Conservation (phyloP, 768 basidiomycete species). For the Boletus rubescentipes region DNA sequence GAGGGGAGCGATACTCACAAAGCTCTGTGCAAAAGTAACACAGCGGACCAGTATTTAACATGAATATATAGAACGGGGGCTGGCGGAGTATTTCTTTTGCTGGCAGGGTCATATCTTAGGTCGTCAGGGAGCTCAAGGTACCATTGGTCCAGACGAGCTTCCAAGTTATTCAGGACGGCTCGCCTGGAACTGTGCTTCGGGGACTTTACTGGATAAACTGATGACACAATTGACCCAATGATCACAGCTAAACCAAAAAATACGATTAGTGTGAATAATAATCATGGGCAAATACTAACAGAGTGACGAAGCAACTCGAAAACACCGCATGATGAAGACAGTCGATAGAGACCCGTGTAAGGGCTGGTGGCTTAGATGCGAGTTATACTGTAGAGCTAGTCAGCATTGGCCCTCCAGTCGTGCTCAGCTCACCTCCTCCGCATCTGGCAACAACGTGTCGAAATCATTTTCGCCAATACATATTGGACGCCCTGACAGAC, state of each 20-base stretch:
- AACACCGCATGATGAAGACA: constrained; percentile 51
- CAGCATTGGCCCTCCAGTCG: background rate
- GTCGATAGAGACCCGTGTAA: constrained; percentile 40
- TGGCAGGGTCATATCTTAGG: constrained; percentile 58
- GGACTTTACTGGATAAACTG: constrained; percentile 67
- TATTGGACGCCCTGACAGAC: constrained; percentile 55
- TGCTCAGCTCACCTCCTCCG: constrained; percentile 45
- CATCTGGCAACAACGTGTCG: constrained; percentile 60
- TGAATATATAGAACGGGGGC: constrained; percentile 70
- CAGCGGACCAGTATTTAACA: constrained; percentile 73
- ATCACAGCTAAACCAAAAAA: constrained; percentile 55
- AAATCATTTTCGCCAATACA: constrained; percentile 69
- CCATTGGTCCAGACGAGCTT: constrained; percentile 72
- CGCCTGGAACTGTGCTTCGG: constrained; percentile 47
- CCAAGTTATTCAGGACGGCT: constrained; percentile 51
- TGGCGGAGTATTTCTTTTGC: constrained; percentile 52
- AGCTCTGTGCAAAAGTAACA: constrained; percentile 71
- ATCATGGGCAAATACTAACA: constrained; percentile 41
- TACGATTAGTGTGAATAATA: constrained; percentile 2
- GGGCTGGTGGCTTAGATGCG: constrained; percentile 50
- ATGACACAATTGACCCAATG: constrained; percentile 62
- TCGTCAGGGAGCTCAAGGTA: constrained; percentile 64
- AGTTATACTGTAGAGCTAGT: constrained; percentile 43
- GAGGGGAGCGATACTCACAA: constrained; percentile 57
- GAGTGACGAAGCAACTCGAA: constrained; percentile 54